These are phyloP conservation scores for Metschnikowia bowlesiae DNA, from an alignment of 805 yeast genomes.

Conservation along the genomic window DNA sequence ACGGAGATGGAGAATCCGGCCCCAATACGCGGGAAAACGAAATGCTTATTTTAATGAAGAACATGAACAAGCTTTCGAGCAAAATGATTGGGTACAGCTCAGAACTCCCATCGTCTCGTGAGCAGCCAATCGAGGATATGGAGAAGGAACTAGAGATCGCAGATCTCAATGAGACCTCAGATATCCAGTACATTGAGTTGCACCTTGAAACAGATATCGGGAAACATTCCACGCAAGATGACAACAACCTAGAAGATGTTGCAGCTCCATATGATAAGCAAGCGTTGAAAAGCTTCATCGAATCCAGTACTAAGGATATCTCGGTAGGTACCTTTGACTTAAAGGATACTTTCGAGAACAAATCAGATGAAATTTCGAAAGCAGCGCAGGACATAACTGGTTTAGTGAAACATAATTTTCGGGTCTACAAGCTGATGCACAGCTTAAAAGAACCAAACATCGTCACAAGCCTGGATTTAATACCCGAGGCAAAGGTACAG, in stretches of 20 bases:
- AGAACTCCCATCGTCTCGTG: conserved; percentile 1
- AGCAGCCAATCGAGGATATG: conserved; percentile 28
- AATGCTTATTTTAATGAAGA: conserved; percentile 69
- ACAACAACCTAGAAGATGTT: conserved; percentile 4
- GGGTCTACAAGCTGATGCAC: conserved; percentile 43
- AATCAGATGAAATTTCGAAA: conserved; percentile 35
- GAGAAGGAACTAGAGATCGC: conserved; percentile 44
- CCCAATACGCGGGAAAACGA: conserved; percentile 43
- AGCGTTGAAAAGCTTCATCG: conserved; percentile 10
- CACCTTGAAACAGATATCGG: conserved; percentile 27
- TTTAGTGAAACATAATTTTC: conserved; percentile 50
- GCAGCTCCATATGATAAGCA: conserved; percentile 5
- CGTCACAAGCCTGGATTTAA: conserved; percentile 29
- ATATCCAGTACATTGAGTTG: conserved; percentile 51
- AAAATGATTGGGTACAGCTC: conserved; percentile 58
- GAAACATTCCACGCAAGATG: conserved; percentile 17
- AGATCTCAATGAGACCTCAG: conserved; percentile 48
- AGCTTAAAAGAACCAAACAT: conserved; percentile 14
- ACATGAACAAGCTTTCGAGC: conserved; percentile 84
- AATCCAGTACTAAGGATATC: conserved; percentile 13
- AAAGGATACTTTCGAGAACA: conserved; percentile 26
- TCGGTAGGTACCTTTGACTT: conserved; percentile 20
- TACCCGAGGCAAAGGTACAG: conserved; percentile 25
- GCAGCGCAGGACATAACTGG: conserved; percentile 42
- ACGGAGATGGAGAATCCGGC: conserved; percentile 6